These are phyloP conservation scores for Carex littledalei DNA, from an alignment of 176 grass and related monocot genomes.

Conservation along the genomic window DNA sequence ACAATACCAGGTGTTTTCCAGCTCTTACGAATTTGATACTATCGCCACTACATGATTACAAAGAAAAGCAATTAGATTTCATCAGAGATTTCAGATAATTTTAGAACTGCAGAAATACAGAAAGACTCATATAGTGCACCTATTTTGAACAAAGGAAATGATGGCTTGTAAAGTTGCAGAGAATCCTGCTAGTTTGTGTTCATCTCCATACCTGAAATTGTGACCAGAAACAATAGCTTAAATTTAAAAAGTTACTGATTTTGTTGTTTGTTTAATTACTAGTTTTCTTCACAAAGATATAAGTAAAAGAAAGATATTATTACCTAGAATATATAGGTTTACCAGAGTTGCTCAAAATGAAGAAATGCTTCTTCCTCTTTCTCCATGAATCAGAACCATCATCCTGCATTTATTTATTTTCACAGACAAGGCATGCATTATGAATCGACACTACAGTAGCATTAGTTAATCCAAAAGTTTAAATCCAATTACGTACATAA, in stretches of 20 bases:
- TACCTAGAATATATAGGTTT: conserved; percentile 97
- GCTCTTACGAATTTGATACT: conserved; percentile 89
- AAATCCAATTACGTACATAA: background rate
- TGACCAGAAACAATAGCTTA: background rate
- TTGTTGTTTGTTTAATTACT: conserved; percentile 8
- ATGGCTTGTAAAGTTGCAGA: conserved; percentile 96
- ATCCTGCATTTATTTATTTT: conserved; percentile 45
- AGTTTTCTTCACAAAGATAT: background rate
- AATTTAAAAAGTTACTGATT: background rate
- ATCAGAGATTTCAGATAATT: background rate
- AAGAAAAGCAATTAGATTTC: background rate
- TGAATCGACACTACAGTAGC: background rate
- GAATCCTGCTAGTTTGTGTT: conserved; percentile 98
- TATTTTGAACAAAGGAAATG: conserved; percentile 95
- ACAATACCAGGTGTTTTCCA: conserved; percentile 78
- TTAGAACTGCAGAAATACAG: background rate
- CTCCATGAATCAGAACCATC: conserved; percentile 90
- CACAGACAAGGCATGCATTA: background rate
- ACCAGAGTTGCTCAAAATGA: conserved; percentile 88
- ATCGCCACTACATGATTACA: conserved; percentile 55
- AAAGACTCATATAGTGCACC: conserved; percentile 23
- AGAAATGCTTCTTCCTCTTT: conserved; percentile 95
- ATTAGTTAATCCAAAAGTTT: background rate
- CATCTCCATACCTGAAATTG: conserved; percentile 80
- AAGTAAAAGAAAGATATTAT: background rate